phyloP scores from a whole-genome alignment of 169 alveolate species.

The Prorocentrum cordatum region DNA sequence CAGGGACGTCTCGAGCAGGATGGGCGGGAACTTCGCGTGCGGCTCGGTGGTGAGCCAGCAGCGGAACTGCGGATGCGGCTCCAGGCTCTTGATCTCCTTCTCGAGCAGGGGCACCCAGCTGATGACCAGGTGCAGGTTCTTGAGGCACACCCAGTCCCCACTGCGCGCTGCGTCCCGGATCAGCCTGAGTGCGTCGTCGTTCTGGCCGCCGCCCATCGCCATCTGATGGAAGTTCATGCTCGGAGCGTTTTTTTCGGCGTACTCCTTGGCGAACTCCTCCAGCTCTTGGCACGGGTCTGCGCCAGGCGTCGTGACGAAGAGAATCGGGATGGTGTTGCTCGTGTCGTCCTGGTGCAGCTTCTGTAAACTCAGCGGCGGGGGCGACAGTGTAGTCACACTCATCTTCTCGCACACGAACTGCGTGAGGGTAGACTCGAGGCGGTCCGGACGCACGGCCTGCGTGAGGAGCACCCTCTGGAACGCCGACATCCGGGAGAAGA shows the following conservation, averaged over 20 bases:
- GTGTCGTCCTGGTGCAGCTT: constrained; percentile 76
- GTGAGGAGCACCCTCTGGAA: constrained; percentile 82
- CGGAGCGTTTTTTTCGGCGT: constrained; percentile 75
- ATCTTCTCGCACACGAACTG: constrained; percentile 79
- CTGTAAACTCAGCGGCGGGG: constrained; percentile 79
- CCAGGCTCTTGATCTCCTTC: constrained; percentile 80
- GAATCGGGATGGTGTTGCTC: constrained; percentile 76
- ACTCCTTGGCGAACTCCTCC: constrained; percentile 84
- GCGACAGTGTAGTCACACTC: constrained; percentile 79
- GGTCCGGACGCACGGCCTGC: constrained; percentile 85
- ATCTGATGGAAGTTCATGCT: constrained; percentile 78
- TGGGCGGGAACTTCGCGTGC: constrained; percentile 85
- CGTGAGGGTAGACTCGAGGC: constrained; percentile 83
- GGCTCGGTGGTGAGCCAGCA: constrained; percentile 89
- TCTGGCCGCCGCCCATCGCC: constrained; percentile 89
- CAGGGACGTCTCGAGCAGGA: constrained; percentile 81
- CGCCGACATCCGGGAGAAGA: constrained; percentile 75
- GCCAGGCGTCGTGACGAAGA: constrained; percentile 86
- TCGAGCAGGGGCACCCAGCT: constrained; percentile 86
- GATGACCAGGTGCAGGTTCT: constrained; percentile 86
- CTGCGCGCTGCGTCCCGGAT: constrained; percentile 73
- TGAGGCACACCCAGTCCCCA: constrained; percentile 88
- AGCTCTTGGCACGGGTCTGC: constrained; percentile 88
- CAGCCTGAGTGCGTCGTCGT: constrained; percentile 79
- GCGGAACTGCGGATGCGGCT: constrained; percentile 84